Evolutionary conservation across 257 asterid genomes (phyloP).

Genomic region (Lycium barbarum): DNA sequence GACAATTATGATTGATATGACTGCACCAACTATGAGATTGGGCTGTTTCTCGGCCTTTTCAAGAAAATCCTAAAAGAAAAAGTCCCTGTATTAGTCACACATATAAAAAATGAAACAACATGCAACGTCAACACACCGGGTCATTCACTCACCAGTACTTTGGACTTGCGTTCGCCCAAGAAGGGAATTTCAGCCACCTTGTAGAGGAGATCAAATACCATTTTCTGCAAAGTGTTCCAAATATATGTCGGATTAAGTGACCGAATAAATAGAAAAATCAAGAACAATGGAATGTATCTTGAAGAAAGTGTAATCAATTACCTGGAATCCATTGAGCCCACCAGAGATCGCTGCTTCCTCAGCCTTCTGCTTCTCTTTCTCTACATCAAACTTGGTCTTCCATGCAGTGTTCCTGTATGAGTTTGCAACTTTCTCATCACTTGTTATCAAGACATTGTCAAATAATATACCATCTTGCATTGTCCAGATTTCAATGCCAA

Average conservation of each 20-base stretch:
- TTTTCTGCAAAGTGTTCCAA: conserved; percentile 57
- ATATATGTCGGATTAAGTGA: conserved; percentile 1
- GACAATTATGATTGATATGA: conserved; percentile 55
- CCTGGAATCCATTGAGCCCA: conserved; percentile 86
- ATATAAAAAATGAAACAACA: conserved; percentile 1
- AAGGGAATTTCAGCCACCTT: conserved; percentile 83
- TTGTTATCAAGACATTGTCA: conserved; percentile 77
- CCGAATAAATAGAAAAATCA: neutral
- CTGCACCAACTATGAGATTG: conserved; percentile 71
- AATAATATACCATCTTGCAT: conserved; percentile 94
- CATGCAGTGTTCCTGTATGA: conserved; percentile 64
- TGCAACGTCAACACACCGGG: neutral
- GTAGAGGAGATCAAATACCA: conserved; percentile 75
- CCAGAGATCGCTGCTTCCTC: conserved; percentile 67
- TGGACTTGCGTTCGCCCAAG: conserved; percentile 77
- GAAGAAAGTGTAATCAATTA: conserved; percentile 30
- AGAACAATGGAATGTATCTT: neutral
- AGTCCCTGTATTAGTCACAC: conserved; percentile 20
- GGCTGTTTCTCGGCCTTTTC: conserved; percentile 93
- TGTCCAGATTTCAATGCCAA: conserved; percentile 98
- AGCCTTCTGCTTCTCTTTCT: conserved; percentile 79
- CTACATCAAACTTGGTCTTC: conserved; percentile 79
- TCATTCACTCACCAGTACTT: conserved; percentile 64
- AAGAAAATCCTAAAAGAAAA: conserved; percentile 64
- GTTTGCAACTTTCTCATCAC: conserved; percentile 73